Conservation (phyloP, 257 asterid genomes). For the Solanum arcanum region DNA sequence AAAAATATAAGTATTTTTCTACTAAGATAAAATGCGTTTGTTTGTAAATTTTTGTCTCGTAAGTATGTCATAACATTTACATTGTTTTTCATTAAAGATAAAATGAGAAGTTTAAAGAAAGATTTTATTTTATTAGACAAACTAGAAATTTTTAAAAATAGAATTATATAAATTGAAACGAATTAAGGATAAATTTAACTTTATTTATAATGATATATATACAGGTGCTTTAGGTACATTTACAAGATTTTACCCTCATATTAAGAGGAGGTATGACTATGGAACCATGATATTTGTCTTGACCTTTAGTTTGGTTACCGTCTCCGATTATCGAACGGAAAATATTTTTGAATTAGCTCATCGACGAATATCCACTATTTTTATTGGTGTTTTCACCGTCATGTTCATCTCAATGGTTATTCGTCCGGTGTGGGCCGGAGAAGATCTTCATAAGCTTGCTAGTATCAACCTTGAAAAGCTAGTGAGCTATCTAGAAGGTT, state of each 20-base stretch:
- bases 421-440: constrained; percentile 86
- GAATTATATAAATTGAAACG: not conserved
- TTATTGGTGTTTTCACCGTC: constrained; percentile 47
- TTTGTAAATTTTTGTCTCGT: no score
- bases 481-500: constrained; percentile 49
- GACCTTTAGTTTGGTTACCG: constrained; percentile 51
- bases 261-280: constrained; percentile 59
- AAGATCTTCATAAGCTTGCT: constrained; percentile 41
- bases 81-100: not conserved
- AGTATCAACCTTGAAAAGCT: constrained; percentile 43
- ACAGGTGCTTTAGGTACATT: constrained; percentile 52
- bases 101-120: not conserved
- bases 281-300: constrained; percentile 58
- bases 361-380: constrained; percentile 43
- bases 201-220: not conserved
- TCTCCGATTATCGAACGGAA: constrained; percentile 47
- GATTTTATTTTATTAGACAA: not conserved
- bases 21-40: no score
- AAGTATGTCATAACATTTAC: not conserved
- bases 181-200: no score
- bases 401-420: constrained; percentile 35
- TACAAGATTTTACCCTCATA: constrained; percentile 42
- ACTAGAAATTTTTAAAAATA: not conserved
- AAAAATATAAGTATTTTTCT: not conserved
- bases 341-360: constrained; percentile 38